These are phyloP conservation scores for Zygoascus sp. DNA, from an alignment of 1,139 yeast genomes.

Conservation along the genomic window DNA sequence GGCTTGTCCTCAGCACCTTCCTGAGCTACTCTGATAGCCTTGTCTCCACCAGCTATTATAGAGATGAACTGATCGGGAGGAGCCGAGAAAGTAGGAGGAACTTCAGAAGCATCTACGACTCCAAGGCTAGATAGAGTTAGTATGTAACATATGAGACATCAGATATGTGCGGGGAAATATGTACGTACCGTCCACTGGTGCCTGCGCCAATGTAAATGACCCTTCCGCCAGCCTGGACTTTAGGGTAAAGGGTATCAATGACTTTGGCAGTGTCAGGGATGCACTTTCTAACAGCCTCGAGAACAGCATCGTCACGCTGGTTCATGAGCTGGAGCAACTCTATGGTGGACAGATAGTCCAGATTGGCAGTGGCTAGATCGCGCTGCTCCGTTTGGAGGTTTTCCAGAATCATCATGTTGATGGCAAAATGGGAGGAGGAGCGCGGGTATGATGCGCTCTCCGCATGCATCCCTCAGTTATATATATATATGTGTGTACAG, in stretches of 20 bases:
- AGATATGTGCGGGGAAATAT: not conserved
- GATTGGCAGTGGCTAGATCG: conserved; percentile 22
- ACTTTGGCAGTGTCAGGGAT: conserved; percentile 25
- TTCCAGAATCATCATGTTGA: not conserved
- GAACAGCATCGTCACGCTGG: conserved; percentile 26
- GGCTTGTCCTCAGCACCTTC: conserved; percentile 32
- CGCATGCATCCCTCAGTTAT: no score
- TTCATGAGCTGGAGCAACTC: conserved; percentile 28
- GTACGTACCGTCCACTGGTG: conserved; percentile 28
- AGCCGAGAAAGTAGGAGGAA: conserved; percentile 34
- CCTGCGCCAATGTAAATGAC: conserved; percentile 34
- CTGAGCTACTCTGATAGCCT: conserved; percentile 30
- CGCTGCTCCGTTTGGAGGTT: conserved; percentile 26
- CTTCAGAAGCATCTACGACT: conserved; percentile 32
- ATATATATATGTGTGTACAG: not conserved
- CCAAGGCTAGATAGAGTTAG: conserved; percentile 15
- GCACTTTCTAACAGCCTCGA: conserved; percentile 21
- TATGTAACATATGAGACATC: not conserved
- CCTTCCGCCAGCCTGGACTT: conserved; percentile 28
- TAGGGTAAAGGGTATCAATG: conserved; percentile 29
- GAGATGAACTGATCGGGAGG: conserved; percentile 32
- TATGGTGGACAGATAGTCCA: conserved; percentile 22
- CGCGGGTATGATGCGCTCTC: no score
- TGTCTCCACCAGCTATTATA: conserved; percentile 34
- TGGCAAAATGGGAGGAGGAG: no score